These are phyloP conservation scores for Apiotrichum brassicae DNA, from an alignment of 1,284 basidiomycete genomes.

Conservation along the genomic window DNA sequence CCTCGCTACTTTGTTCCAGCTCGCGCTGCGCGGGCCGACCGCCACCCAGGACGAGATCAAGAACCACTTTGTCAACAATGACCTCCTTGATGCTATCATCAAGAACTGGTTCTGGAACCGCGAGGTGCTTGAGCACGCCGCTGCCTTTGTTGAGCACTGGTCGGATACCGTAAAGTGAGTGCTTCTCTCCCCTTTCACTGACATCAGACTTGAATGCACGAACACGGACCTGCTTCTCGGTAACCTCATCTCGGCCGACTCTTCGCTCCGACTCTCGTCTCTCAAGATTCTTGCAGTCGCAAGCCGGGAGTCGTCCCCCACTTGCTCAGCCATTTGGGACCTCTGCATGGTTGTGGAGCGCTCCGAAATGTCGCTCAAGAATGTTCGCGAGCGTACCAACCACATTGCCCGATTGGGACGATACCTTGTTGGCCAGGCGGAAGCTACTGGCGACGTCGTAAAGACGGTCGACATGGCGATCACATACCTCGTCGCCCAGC, in stretches of 20 bases:
- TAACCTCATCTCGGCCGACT: constrained; percentile 50
- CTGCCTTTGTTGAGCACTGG: constrained; percentile 49
- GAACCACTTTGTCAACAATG: constrained; percentile 19
- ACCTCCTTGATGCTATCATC: constrained; percentile 50
- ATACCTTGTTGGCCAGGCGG: constrained; percentile 25
- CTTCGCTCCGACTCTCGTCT: constrained; percentile 40
- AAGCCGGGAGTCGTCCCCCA: constrained; percentile 17
- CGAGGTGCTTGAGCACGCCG: constrained; percentile 54
- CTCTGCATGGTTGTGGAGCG: constrained; percentile 67
- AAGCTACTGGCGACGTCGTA: constrained; percentile 14
- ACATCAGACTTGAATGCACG: not conserved
- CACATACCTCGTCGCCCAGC: constrained; percentile 51
- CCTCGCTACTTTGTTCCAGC: constrained; percentile 17
- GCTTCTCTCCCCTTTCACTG: too few species aligned
- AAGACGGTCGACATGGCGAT: constrained; percentile 12
- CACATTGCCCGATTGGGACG: constrained; percentile 51
- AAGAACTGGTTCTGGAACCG: constrained; percentile 57
- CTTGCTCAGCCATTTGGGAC: constrained; percentile 49
- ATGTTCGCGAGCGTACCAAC: constrained; percentile 73
- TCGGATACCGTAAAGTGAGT: constrained; percentile 38
- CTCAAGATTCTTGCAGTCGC: constrained; percentile 39
- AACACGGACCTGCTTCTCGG: constrained; percentile 23
- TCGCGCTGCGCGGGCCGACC: constrained; percentile 45
- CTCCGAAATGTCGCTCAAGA: constrained; percentile 64
- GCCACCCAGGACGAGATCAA: constrained; percentile 20